Evolutionary conservation across 2,329 filamentous ascomycete species (phyloP).

Genomic region (Penicillium sp.): DNA sequence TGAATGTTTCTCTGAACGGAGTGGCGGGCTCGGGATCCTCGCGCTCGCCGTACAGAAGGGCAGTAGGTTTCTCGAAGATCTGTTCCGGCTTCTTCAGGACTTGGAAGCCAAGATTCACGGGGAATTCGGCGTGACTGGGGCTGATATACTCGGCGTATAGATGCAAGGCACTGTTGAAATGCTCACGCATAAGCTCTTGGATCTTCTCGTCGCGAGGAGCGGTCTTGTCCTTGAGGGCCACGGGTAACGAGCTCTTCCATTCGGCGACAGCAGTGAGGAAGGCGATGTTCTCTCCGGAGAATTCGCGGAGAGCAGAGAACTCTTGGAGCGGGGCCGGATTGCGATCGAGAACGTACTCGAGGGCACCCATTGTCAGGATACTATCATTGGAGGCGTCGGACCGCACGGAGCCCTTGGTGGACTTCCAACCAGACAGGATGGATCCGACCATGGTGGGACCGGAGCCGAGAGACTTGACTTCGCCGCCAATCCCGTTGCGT

Average conservation of each 20-base stretch:
- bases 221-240: conserved; percentile 21
- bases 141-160: conserved; percentile 66
- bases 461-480: conserved; percentile 30
- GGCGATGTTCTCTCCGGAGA: conserved; percentile 70
- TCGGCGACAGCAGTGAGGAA: conserved; percentile 61
- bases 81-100: conserved; percentile 56
- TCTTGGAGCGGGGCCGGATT: conserved; percentile 49
- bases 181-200: conserved; percentile 45
- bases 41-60: conserved; percentile 42
- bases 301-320: conserved; percentile 66
- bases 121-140: conserved; percentile 62
- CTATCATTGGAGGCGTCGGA: conserved; percentile 43
- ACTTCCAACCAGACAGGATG: conserved; percentile 28
- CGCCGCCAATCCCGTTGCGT: conserved; percentile 29
- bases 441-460: conserved; percentile 32
- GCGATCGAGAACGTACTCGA: conserved; percentile 60
- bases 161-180: conserved; percentile 59
- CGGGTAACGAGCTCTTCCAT: conserved; percentile 50
- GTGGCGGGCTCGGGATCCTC: conserved; percentile 43
- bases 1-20: conserved; percentile 25
- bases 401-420: conserved; percentile 40
- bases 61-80: conserved; percentile 58
- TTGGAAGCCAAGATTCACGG: conserved; percentile 63
- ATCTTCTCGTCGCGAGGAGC: conserved; percentile 21
- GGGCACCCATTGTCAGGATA: conserved; percentile 60